Evolutionary conservation across 1,139 yeast genomes (phyloP).

Genomic region (Williopsis jadinii): DNA sequence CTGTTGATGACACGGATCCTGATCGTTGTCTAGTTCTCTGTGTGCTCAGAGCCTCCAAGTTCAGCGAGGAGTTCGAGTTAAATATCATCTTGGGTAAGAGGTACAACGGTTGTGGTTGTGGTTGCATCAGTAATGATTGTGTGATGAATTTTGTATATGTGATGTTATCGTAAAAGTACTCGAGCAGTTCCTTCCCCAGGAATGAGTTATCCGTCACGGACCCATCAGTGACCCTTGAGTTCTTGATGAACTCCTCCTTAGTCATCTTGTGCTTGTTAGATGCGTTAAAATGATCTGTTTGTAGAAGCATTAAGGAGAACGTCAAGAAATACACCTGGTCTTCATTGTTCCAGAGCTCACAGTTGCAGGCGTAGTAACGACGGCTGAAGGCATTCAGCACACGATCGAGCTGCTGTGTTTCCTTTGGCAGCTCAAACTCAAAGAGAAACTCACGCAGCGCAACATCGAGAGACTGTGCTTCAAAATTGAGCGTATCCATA

Average conservation of each 20-base stretch:
- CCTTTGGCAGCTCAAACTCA: constrained; percentile 52
- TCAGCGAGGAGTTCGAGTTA: constrained; percentile 20
- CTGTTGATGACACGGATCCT: constrained; percentile 17
- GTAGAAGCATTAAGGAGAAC: constrained; percentile 57
- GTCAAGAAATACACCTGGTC: constrained; percentile 51
- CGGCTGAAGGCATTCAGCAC: constrained; percentile 47
- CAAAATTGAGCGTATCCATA: constrained; percentile 38
- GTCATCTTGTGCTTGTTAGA: constrained; percentile 60
- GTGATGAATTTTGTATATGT: constrained; percentile 43
- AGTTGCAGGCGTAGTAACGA: constrained; percentile 30
- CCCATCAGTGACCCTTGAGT: constrained; percentile 29
- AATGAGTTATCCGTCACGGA: constrained; percentile 22
- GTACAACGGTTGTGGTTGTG: constrained; percentile 12
- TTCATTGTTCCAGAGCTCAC: constrained; percentile 26
- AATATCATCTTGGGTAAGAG: constrained; percentile 20
- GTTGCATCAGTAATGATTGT: constrained; percentile 4
- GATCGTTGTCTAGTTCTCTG: constrained; percentile 9
- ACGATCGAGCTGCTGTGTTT: constrained; percentile 67
- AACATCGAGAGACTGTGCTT: constrained; percentile 51
- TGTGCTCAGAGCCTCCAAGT: constrained; percentile 10
- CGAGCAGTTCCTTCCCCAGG: constrained; percentile 32
- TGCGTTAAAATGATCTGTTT: constrained; percentile 61
- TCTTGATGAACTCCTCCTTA: constrained; percentile 49
- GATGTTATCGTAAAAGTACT: constrained; percentile 58
- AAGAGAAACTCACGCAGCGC: constrained; percentile 51